Evolutionary conservation across 352 stramenopile genomes (phyloP), one percentile per base, ranked within the genome.

Genomic region (Phytophthora melonis): DNA sequence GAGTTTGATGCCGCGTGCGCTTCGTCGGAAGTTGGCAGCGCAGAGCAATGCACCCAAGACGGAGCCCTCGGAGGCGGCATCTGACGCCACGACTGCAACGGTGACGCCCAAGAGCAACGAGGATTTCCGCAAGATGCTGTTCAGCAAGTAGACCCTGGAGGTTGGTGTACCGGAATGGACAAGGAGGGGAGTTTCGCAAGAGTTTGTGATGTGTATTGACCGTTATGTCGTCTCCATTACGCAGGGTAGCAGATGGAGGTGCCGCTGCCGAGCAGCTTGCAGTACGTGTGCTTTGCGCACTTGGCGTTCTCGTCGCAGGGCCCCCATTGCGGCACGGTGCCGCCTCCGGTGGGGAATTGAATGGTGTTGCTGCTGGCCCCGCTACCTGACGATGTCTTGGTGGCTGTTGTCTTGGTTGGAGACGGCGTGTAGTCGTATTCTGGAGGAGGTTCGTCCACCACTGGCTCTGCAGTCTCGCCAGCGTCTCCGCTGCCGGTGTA

Each of bases 81-180:
- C 61, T 58, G 21, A 14, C 27, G 21, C 19, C 9, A 23, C 19
- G 1, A 18, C 52, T 39, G 27, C 30, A 25, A 57, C 34, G 21
- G 66, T 77, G 21, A 82, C 58, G 23, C 78, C 82, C 3, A 92
- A 91, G 72, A 88, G 79, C n/a, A 93, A 93, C 65, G 86, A 83
- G 14, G 86, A 93, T 36, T 93, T 93, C 34, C 86, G 86, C 49
- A 85, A 88, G 49, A 73, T 93, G 65, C 68, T 93, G 50, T 71
- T 90, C 52, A 86, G 82, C 52, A 80, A 80, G 66, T 84, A 80
- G 45, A 32, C 16, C 16, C n/a, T 50, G 27, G 58, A 66, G 70
- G 54, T 72, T 69, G 41, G 58, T 77, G 55, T 53, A 43, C 58
- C 11, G 2, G 59, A 74, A 70, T 68, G 57, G 57, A 70, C 47